Evolutionary conservation across 176 grass and related monocot genomes (phyloP).

Genomic region (Eragrostis nindensis): DNA sequence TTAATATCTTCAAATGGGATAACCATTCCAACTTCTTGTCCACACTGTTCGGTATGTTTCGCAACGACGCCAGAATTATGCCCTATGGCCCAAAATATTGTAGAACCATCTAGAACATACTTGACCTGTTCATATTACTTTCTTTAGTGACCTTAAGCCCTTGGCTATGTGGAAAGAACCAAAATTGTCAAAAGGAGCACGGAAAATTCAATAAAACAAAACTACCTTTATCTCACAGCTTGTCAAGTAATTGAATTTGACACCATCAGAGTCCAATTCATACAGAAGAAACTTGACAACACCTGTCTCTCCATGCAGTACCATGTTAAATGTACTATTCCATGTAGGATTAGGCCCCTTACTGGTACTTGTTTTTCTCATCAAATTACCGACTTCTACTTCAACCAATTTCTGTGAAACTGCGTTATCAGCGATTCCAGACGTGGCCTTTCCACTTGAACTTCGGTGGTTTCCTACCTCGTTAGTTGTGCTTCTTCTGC

Average conservation of each 20-base stretch:
- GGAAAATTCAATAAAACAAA: slow-evolving; percentile 23
- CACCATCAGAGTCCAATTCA: slow-evolving; percentile 76
- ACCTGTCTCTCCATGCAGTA: slow-evolving; percentile 85
- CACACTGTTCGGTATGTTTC: slow-evolving; percentile 72
- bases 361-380: slow-evolving; percentile 74
- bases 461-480: slow-evolving; percentile 44
- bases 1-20: slow-evolving; percentile 82
- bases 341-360: slow-evolving; percentile 72
- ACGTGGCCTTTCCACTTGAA: slow-evolving; percentile 31
- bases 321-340: slow-evolving; percentile 86
- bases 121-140: slow-evolving; percentile 69
- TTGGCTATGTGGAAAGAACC: slow-evolving; percentile 32
- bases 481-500: slow-evolving; percentile 43
- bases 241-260: slow-evolving; percentile 83
- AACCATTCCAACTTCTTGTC: slow-evolving; percentile 87
- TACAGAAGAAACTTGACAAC: slow-evolving; percentile 91
- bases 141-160: slow-evolving; percentile 26
- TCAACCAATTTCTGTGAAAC: slow-evolving; percentile 67
- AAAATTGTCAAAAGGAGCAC: slow-evolving; percentile 22
- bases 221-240: slow-evolving; percentile 94
- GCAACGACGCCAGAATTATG: slow-evolving; percentile 77
- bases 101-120: slow-evolving; percentile 89
- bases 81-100: slow-evolving; percentile 92
- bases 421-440: slow-evolving; percentile 45
- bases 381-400: slow-evolving; percentile 87